These are phyloP conservation scores for Physcomitrellopsis africana DNA, from an alignment of 225 moss, liverwort and hornwort species.

Conservation along the genomic window DNA sequence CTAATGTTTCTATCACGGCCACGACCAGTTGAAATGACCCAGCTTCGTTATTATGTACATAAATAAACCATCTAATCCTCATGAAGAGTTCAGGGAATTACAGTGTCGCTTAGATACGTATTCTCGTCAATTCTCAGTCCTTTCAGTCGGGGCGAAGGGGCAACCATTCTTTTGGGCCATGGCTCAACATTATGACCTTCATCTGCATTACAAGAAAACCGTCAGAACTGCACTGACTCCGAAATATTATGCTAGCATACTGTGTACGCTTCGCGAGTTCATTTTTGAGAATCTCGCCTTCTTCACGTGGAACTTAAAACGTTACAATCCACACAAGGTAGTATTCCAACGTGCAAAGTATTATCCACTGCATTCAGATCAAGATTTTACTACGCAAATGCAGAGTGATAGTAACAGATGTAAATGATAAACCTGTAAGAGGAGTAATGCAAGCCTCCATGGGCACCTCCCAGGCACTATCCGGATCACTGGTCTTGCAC, in stretches of 20 bases:
- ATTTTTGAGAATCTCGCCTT: neutral
- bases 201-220: constrained; percentile 44
- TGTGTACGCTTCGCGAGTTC: neutral
- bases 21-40: neutral
- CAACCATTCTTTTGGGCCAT: constrained; percentile 77
- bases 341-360: neutral
- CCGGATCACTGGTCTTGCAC: constrained; percentile 77
- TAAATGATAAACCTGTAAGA: constrained; percentile 49
- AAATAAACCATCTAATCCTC: neutral
- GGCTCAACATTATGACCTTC: constrained; percentile 62
- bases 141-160: constrained; percentile 74
- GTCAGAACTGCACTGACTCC: neutral
- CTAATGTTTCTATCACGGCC: neutral
- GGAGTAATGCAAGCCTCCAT: constrained; percentile 97
- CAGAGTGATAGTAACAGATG: neutral
- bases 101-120: constrained; percentile 68
- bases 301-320: constrained; percentile 1
- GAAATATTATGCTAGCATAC: too few species aligned
- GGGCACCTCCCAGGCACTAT: constrained; percentile 75
- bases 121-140: constrained; percentile 66
- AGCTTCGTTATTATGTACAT: neutral
- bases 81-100: constrained; percentile 42
- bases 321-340: neutral
- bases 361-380: neutral
- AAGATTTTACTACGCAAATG: neutral